Evolutionary conservation across 2,329 filamentous ascomycete genomes (phyloP).

Genomic region (Thelonectria rubi): DNA sequence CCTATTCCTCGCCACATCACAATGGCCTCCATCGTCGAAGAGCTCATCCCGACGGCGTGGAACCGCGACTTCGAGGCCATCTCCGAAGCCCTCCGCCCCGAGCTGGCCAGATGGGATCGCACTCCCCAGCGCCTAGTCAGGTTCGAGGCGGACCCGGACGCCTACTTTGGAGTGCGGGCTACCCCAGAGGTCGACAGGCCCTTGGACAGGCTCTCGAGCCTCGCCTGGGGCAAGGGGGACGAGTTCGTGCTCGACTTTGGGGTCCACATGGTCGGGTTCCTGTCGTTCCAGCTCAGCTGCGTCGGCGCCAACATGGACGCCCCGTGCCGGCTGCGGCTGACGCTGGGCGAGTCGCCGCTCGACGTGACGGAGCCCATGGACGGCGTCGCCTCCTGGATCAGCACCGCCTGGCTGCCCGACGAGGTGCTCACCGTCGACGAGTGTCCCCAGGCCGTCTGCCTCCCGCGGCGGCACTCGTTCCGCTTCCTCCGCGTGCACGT

Average conservation of each 20-base stretch:
- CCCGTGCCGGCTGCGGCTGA: conserved; percentile 46
- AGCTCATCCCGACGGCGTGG: conserved; percentile 19
- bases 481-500: conserved; percentile 47
- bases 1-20: conserved; percentile 2
- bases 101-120: conserved; percentile 21
- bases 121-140: conserved; percentile 20
- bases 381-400: conserved; percentile 49
- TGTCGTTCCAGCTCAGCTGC: conserved; percentile 21
- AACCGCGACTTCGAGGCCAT: conserved; percentile 24
- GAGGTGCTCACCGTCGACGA: conserved; percentile 48
- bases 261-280: conserved; percentile 25
- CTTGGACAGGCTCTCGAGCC: conserved; percentile 15
- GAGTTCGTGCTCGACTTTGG: conserved; percentile 30
- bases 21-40: conserved; percentile 12
- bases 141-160: conserved; percentile 17
- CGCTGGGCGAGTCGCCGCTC: conserved; percentile 49
- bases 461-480: conserved; percentile 47
- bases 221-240: conserved; percentile 24
- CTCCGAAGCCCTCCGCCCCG: conserved; percentile 19
- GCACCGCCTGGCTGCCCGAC: conserved; percentile 50
- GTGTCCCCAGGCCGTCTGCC: conserved; percentile 42
- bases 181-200: conserved; percentile 6
- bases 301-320: conserved; percentile 44
- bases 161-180: conserved; percentile 21
- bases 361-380: conserved; percentile 49